phyloP scores from a whole-genome alignment of 768 basidiomycete species.

The Pleurotus giganteus region DNA sequence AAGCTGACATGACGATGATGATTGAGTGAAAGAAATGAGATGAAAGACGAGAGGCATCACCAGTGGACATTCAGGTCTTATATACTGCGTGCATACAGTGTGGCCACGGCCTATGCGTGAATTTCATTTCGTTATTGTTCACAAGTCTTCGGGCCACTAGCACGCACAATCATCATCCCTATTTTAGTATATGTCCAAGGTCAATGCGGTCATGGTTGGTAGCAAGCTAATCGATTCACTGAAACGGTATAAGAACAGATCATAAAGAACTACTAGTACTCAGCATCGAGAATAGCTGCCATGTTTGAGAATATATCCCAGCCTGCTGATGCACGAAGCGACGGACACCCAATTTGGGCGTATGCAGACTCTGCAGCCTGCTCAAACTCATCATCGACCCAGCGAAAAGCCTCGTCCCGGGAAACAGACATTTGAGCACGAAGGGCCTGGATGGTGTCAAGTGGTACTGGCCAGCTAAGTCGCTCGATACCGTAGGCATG shows the following conservation, averaged over 20 bases:
- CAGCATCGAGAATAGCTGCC: not conserved
- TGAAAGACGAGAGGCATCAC: not conserved
- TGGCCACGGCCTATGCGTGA: no score
- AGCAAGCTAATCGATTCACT: not conserved
- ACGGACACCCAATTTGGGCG: not conserved
- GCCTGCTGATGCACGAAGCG: not conserved
- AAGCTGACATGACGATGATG: not conserved
- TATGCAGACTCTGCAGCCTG: conserved; percentile 1
- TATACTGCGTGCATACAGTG: not conserved
- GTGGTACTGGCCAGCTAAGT: conserved; percentile 14
- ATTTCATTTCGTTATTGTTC: no score
- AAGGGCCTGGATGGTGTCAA: conserved; percentile 15
- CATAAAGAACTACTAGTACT: not conserved
- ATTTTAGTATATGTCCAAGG: no score
- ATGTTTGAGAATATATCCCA: not conserved
- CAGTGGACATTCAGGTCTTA: not conserved
- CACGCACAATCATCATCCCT: no score
- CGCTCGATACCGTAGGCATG: conserved; percentile 13
- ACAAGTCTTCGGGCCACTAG: no score
- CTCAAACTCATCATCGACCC: conserved; percentile 17
- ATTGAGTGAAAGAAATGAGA: not conserved
- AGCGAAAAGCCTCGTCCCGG: conserved; percentile 16
- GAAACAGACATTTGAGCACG: conserved; percentile 14
- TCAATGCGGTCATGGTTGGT: no score
- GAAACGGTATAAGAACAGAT: not conserved